Evolutionary conservation across 352 stramenopile species (phyloP).

Genomic region (Pythium phragmitis): DNA sequence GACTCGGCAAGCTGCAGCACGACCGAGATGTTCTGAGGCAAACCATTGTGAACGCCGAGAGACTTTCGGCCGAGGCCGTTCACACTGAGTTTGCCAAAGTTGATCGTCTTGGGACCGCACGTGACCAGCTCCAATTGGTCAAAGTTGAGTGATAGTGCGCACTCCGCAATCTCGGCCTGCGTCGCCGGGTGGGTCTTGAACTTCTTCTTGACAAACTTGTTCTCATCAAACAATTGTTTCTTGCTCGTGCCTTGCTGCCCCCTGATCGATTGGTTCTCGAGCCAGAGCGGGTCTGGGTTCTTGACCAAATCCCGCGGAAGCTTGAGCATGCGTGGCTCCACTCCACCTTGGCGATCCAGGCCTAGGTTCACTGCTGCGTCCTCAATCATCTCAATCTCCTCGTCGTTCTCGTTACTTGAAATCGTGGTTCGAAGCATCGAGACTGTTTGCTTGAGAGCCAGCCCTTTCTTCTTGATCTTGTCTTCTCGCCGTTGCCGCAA

Average conservation of each 20-base stretch:
- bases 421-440: slow-evolving; percentile 37
- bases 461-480: slow-evolving; percentile 30
- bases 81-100: slow-evolving; percentile 92
- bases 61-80: slow-evolving; percentile 76
- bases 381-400: slow-evolving; percentile 44
- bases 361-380: slow-evolving; percentile 44
- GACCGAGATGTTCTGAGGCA: slow-evolving; percentile 83
- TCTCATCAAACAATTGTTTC: slow-evolving; percentile 76
- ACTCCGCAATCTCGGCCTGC: slow-evolving; percentile 90
- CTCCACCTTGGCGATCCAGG: slow-evolving; percentile 45
- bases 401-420: slow-evolving; percentile 34
- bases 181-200: slow-evolving; percentile 88
- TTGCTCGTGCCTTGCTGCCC: slow-evolving; percentile 25
- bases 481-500: slow-evolving; percentile 32
- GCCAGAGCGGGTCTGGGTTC: slow-evolving; percentile 67
- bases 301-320: slow-evolving; percentile 40
- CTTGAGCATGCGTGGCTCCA: slow-evolving; percentile 43
- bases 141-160: slow-evolving; percentile 55
- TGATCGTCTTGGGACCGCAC: slow-evolving; percentile 79
- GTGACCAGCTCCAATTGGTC: slow-evolving; percentile 74
- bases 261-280: slow-evolving; percentile 31
- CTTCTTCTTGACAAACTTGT: slow-evolving; percentile 91
- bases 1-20: slow-evolving; percentile 41
- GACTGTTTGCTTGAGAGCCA: slow-evolving; percentile 49
- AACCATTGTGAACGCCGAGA: slow-evolving; percentile 88